These are phyloP conservation scores for Coemansia sp. DNA, from an alignment of 192 early-diverging fungal species.

Conservation along the genomic window DNA sequence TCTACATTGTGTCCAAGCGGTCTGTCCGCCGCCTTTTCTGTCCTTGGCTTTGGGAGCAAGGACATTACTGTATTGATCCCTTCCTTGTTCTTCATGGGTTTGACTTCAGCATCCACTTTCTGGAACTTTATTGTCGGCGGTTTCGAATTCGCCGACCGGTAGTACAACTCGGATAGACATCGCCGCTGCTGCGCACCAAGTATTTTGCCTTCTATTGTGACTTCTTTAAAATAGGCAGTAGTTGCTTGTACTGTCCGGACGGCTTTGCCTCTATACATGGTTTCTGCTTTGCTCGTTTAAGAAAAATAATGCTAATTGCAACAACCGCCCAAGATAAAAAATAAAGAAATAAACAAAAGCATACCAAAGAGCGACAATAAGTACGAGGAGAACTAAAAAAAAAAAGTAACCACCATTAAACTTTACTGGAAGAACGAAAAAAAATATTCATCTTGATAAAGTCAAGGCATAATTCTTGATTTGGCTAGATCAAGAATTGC, in stretches of 20 bases:
- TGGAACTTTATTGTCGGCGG: background rate
- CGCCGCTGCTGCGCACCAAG: conserved; percentile 11
- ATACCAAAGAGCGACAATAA: background rate
- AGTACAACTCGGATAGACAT: conserved; percentile 34
- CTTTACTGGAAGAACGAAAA: background rate
- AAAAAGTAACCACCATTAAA: background rate
- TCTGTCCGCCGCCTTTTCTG: background rate
- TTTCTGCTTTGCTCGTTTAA: background rate
- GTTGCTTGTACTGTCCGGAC: background rate
- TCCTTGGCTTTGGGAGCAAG: conserved; percentile 1
- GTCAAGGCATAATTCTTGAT: background rate
- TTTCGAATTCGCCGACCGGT: conserved; percentile 6
- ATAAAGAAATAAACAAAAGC: background rate
- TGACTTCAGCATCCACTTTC: background rate
- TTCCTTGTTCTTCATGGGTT: background rate
- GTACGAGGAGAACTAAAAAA: background rate
- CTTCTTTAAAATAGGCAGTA: background rate
- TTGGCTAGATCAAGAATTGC: background rate
- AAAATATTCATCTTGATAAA: background rate
- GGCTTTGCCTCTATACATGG: conserved; percentile 4
- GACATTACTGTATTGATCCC: background rate
- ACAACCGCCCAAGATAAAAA: background rate
- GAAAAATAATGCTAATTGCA: background rate
- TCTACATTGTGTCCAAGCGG: conserved; percentile 1
- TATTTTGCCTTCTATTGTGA: background rate